Conservation (phyloP, 1,139 yeast genomes). For the Kazachstania sp. region DNA sequence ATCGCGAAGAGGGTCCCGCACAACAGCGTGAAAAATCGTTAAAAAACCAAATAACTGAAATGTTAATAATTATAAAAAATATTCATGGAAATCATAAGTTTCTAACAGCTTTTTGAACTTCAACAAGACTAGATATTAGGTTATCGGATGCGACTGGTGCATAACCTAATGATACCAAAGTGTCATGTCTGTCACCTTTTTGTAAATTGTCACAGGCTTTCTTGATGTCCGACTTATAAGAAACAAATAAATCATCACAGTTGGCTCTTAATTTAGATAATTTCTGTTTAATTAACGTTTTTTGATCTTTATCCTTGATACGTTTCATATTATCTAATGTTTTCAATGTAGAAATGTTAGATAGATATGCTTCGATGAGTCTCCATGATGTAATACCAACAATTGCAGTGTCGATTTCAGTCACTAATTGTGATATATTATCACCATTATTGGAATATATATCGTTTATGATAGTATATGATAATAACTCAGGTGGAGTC, state of each 20-base stretch:
- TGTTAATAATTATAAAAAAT: too few relatives aligned
- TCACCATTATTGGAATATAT: constrained; percentile 15
- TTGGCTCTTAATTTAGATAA: constrained; percentile 15
- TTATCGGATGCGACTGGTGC: constrained; percentile 6
- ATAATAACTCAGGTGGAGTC: constrained; percentile 17
- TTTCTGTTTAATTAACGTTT: constrained; percentile 14
- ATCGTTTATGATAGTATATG: constrained; percentile 16
- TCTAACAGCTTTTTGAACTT: constrained; percentile 18
- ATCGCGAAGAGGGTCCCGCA: not conserved
- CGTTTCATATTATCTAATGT: constrained; percentile 30
- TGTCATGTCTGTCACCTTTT: constrained; percentile 4
- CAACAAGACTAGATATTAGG: constrained; percentile 9
- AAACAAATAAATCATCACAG: constrained; percentile 16
- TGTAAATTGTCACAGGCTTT: constrained; percentile 7
- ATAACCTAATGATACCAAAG: constrained; percentile 9
- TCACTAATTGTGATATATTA: constrained; percentile 6
- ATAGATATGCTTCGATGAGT: constrained; percentile 20
- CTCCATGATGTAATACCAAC: constrained; percentile 12
- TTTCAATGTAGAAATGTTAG: constrained; percentile 26
- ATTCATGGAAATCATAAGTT: constrained; percentile 10
- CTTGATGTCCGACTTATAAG: constrained; percentile 8
- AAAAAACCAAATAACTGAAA: not conserved
- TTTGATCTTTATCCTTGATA: constrained; percentile 18
- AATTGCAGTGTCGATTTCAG: not conserved
- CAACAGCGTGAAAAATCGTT: too few relatives aligned